Evolutionary conservation across 73 alveolate species (phyloP).

Genomic region (Paramecium sonneborni): DNA sequence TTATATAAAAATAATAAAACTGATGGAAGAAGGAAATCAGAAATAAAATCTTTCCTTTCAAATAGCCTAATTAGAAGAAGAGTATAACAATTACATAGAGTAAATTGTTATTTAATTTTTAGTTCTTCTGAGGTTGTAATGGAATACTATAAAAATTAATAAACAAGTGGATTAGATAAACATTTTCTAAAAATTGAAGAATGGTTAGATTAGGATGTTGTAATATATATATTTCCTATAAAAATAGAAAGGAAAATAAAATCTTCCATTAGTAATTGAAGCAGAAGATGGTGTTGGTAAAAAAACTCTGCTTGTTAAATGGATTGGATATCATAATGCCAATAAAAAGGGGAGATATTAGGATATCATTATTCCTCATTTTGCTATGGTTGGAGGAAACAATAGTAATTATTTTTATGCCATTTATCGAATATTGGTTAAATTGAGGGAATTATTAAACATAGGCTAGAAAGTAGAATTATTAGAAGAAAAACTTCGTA

Average conservation of each 20-base stretch:
- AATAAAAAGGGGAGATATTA: constrained; percentile 66
- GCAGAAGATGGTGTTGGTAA: constrained; percentile 83
- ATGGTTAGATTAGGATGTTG: constrained; percentile 55
- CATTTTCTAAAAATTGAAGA: constrained; percentile 65
- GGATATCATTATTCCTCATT: constrained; percentile 64
- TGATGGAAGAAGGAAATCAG: constrained; percentile 18
- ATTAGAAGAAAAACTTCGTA: constrained; percentile 77
- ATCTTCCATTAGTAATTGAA: constrained; percentile 72
- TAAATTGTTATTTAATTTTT: background rate
- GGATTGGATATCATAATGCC: constrained; percentile 71
- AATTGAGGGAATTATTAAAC: constrained; percentile 71
- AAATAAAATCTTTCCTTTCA: background rate
- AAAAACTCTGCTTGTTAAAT: constrained; percentile 69
- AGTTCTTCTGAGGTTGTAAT: constrained; percentile 67
- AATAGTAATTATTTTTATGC: constrained; percentile 70
- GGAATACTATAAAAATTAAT: constrained; percentile 50
- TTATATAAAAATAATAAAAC: constrained; percentile 8
- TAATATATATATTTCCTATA: background rate
- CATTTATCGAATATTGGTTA: constrained; percentile 71
- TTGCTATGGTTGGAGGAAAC: constrained; percentile 69
- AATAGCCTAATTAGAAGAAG: constrained; percentile 10
- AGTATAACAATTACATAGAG: constrained; percentile 53
- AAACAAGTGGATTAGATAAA: constrained; percentile 62
- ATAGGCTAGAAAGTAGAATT: constrained; percentile 76
- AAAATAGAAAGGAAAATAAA: constrained; percentile 17